Evolutionary conservation across 1,284 basidiomycete genomes (phyloP).

Genomic region (Ustilago shanxiensis): DNA sequence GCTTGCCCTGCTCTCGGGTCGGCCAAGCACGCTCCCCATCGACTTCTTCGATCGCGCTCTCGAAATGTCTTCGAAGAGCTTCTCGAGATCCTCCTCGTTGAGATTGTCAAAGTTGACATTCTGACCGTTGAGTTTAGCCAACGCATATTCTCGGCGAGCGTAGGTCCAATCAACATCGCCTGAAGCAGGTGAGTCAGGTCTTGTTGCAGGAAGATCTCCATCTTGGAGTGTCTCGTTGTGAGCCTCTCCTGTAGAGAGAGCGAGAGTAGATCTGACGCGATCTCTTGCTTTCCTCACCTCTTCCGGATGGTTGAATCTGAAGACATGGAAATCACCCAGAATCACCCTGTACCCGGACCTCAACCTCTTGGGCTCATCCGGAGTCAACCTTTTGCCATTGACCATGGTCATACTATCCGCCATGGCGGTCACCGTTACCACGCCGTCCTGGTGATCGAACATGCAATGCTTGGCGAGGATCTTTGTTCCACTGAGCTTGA

Average conservation of each 20-base stretch:
- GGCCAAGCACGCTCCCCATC: conserved; percentile 54
- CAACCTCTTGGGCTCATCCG: conserved; percentile 71
- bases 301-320: conserved; percentile 82
- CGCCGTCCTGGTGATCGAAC: conserved; percentile 87
- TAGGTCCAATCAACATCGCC: conserved; percentile 67
- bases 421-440: conserved; percentile 83
- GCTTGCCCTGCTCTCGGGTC: conserved; percentile 64
- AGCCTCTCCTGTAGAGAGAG: conserved; percentile 52
- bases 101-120: conserved; percentile 66
- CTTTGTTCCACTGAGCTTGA: conserved; percentile 90
- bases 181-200: conserved; percentile 62
- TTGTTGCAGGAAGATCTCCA: conserved; percentile 35
- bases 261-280: conserved; percentile 56
- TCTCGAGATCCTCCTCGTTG: conserved; percentile 65
- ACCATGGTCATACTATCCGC: conserved; percentile 84
- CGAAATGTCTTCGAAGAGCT: conserved; percentile 66
- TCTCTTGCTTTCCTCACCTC: conserved; percentile 63
- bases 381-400: conserved; percentile 79
- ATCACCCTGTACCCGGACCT: conserved; percentile 95
- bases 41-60: conserved; percentile 57
- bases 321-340: conserved; percentile 95
- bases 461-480: conserved; percentile 92
- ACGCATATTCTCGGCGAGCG: conserved; percentile 60
- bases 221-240: conserved; percentile 53
- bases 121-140: conserved; percentile 63